A percentile compares a stretch with the other conserved stretches of the same genome.
Conservation (phyloP, 1,284 basidiomycete species). For the Neonothopanus nambi region DNA sequence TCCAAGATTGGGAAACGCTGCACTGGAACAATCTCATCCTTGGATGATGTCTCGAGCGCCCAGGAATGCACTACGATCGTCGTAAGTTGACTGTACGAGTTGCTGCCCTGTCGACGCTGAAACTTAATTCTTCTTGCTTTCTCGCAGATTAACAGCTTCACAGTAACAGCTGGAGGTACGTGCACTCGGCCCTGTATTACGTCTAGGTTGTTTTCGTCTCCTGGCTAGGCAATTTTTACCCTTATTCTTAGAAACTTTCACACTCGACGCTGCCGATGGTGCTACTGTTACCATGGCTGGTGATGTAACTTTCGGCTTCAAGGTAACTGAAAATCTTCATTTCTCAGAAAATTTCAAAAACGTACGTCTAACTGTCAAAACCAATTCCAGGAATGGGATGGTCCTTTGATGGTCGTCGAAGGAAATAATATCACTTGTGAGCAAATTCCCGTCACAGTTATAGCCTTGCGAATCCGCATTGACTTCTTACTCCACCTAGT, state of each 20-base stretch:
- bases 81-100: neutral
- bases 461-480: neutral
- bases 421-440: constrained; percentile 15
- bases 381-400: constrained; percentile 8
- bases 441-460: neutral
- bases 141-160: constrained; percentile 9
- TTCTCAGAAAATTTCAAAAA: neutral
- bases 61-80: constrained; percentile 9
- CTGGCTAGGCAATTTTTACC: neutral
- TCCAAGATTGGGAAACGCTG: constrained; percentile 8
- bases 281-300: constrained; percentile 9
- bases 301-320: constrained; percentile 9
- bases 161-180: constrained; percentile 7
- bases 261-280: constrained; percentile 8
- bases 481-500: neutral
- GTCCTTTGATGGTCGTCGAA: constrained; percentile 7
- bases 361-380: neutral
- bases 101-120: neutral
- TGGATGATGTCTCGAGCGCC: constrained; percentile 5
- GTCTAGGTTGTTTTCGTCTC: neutral
- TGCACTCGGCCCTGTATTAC: neutral
- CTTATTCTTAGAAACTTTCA: constrained; percentile 7
- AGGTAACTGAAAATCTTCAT: neutral
- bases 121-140: neutral
- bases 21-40: constrained; percentile 9